phyloP scores from a whole-genome alignment of 2,329 filamentous ascomycete species.

The Fusarium papillatum region DNA sequence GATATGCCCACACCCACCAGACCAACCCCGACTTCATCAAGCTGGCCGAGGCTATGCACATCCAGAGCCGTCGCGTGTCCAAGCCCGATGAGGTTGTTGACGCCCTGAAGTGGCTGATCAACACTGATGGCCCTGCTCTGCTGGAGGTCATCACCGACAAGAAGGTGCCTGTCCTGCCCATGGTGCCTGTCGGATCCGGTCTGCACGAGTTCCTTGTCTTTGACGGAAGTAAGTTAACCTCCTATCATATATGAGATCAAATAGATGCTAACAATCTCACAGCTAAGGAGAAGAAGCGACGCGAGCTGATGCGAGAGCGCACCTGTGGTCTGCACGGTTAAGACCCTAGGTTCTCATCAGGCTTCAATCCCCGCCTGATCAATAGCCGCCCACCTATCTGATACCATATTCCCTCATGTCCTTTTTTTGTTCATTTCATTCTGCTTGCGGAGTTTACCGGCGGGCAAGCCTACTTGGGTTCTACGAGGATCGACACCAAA shows the following conservation, averaged over 20 bases:
- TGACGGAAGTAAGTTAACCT: slow-evolving; percentile 49
- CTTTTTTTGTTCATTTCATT: slow-evolving; percentile 22
- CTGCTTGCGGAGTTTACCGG: slow-evolving; percentile 33
- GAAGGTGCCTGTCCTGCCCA: slow-evolving; percentile 95
- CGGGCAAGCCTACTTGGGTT: slow-evolving; percentile 23
- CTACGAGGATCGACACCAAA: slow-evolving; percentile 25
- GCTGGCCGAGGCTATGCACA: slow-evolving; percentile 90
- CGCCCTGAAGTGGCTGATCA: slow-evolving; percentile 88
- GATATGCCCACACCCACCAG: slow-evolving; percentile 94
- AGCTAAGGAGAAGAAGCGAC: slow-evolving; percentile 78
- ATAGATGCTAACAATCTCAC: slow-evolving; percentile 51
- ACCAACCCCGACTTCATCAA: slow-evolving; percentile 97
- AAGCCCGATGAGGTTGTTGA: slow-evolving; percentile 85
- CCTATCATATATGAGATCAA: background rate
- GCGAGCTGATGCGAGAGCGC: slow-evolving; percentile 75
- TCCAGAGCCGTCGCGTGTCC: slow-evolving; percentile 79
- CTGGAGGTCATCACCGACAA: slow-evolving; percentile 93
- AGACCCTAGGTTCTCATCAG: slow-evolving; percentile 15
- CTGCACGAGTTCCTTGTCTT: slow-evolving; percentile 87
- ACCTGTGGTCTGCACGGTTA: slow-evolving; percentile 64
- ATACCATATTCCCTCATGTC: slow-evolving; percentile 35
- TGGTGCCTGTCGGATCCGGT: slow-evolving; percentile 91
- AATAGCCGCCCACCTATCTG: slow-evolving; percentile 14
- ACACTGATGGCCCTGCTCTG: slow-evolving; percentile 90
- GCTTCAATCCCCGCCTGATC: slow-evolving; percentile 36